Conservation (phyloP, 441 rosid genomes). For the Cnidoscolus chayamansa region DNA sequence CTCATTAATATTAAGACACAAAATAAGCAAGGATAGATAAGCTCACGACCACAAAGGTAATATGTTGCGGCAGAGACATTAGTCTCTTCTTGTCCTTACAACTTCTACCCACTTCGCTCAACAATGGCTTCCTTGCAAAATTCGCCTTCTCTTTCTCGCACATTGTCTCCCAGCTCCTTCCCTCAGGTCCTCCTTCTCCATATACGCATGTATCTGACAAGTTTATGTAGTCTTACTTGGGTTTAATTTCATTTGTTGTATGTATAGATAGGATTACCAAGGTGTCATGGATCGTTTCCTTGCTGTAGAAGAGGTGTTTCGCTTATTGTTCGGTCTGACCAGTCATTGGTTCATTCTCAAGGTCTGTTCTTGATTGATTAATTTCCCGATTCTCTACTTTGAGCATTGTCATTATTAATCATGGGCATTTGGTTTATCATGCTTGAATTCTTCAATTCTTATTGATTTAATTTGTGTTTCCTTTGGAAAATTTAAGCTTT, state of each 20-base stretch:
- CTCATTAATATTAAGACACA: too few species aligned
- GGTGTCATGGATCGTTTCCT: constrained; percentile 36
- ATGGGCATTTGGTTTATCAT: neutral
- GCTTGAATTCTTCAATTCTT: neutral
- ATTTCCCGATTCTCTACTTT: neutral
- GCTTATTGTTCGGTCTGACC: constrained; percentile 49
- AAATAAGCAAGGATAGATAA: too few species aligned
- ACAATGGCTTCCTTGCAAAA: constrained; percentile 74
- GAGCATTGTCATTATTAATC: neutral
- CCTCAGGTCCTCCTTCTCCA: constrained; percentile 43
- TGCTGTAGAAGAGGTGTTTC: constrained; percentile 43
- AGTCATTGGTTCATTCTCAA: constrained; percentile 38
- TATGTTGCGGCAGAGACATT: neutral
- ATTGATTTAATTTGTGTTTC: neutral
- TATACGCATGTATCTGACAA: too few species aligned
- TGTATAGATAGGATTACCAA: constrained; percentile 37
- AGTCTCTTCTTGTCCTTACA: neutral
- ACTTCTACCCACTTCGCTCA: constrained; percentile 8
- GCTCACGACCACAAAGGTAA: too few species aligned
- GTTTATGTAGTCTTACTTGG: neutral
- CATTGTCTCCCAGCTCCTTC: constrained; percentile 44
- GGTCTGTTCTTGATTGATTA: constrained; percentile 33
- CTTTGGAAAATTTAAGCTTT: neutral
- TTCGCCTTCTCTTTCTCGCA: constrained; percentile 44
- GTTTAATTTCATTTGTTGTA: neutral